Base-by-base conservation (phyloP, 2,329 filamentous ascomycete genomes). In the Purpureocillium takamizusanense region DNA sequence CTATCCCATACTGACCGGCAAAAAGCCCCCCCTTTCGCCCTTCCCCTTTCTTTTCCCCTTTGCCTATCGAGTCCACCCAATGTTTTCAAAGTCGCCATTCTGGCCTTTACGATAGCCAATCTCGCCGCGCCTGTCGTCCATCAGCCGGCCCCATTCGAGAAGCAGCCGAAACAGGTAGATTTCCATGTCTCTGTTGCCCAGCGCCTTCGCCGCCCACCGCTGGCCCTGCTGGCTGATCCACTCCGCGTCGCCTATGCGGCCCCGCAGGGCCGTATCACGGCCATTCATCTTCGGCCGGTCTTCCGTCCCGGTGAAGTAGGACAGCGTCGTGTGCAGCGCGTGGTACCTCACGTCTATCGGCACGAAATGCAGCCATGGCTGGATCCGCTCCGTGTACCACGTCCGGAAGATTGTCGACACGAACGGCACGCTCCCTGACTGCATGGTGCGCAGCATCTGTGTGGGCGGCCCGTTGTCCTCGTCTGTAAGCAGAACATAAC, bases 341-440 rank as follows among this genome's bases (percentile, higher is more conserved):
- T 88, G 83, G 15, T 84, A 76, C 3, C 86, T 72, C 2, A 82
- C 48, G 53, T 92, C 86, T 13, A 89, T 61, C 8, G 86, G 86
- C 2, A 90, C 80, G 50, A 87, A 92, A 55, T 94, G 86, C 33
- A 81, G 64, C 86, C 86, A 94, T 0, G 86, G 76, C 41, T 70
- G 73, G 13, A 92, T 60, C 6, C 86, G 75, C 36, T 81, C 78
- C 42, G 85, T 82, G 58, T 81, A 86, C 86, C 86, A 94, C 52
- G 86, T 78, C 17, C 78, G 73, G 58, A 89, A 90, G 7, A 90
- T 66, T 0, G 78, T 78, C 2, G 77, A 75, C 46, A 86, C 70
- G 53, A 92, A 76, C 0, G 84, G 83, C 5, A 88, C 67, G 35
- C 73, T 80, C 44, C 66, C 65, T 13, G 82, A 86, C 34, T 74